Evolutionary conservation across 2,329 filamentous ascomycete genomes (phyloP).

Genomic region (Aspergillus hiratsukae): DNA sequence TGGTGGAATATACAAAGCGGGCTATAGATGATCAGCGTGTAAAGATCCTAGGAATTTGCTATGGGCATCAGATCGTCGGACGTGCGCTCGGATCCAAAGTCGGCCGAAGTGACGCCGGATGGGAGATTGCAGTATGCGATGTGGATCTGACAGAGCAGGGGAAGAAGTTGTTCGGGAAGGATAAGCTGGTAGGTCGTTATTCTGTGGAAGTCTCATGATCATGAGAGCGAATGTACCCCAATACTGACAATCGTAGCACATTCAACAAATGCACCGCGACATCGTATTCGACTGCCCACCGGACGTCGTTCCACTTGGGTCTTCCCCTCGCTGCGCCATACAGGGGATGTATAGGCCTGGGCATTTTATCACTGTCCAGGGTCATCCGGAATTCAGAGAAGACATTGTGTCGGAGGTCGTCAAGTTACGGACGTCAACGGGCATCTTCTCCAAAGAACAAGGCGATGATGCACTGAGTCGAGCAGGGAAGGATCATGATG

Average conservation of each 20-base stretch:
- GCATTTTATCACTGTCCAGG: slow-evolving; percentile 71
- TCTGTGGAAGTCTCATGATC: background rate
- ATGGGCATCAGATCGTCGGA: slow-evolving; percentile 80
- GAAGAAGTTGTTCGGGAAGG: slow-evolving; percentile 64
- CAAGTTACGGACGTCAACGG: slow-evolving; percentile 57
- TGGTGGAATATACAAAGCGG: slow-evolving; percentile 64
- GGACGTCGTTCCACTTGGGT: slow-evolving; percentile 59
- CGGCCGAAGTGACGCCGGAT: slow-evolving; percentile 62
- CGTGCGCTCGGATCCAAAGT: slow-evolving; percentile 67
- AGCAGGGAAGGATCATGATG: slow-evolving; percentile 68
- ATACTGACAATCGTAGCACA: slow-evolving; percentile 20
- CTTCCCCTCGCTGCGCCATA: slow-evolving; percentile 63
- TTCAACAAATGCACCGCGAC: slow-evolving; percentile 87
- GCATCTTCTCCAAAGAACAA: slow-evolving; percentile 65
- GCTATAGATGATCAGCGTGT: slow-evolving; percentile 60
- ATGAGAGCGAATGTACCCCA: background rate
- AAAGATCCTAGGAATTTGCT: slow-evolving; percentile 75
- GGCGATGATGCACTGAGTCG: slow-evolving; percentile 66
- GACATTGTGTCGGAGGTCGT: slow-evolving; percentile 68
- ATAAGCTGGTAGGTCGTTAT: slow-evolving; percentile 51
- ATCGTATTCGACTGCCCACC: slow-evolving; percentile 62
- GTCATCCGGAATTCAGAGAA: slow-evolving; percentile 76
- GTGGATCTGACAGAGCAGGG: slow-evolving; percentile 66
- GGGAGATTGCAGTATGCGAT: slow-evolving; percentile 74
- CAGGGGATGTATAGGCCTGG: slow-evolving; percentile 72